Conservation (phyloP, 2,329 filamentous ascomycete species). For the Pestalotiopsis sp. region DNA sequence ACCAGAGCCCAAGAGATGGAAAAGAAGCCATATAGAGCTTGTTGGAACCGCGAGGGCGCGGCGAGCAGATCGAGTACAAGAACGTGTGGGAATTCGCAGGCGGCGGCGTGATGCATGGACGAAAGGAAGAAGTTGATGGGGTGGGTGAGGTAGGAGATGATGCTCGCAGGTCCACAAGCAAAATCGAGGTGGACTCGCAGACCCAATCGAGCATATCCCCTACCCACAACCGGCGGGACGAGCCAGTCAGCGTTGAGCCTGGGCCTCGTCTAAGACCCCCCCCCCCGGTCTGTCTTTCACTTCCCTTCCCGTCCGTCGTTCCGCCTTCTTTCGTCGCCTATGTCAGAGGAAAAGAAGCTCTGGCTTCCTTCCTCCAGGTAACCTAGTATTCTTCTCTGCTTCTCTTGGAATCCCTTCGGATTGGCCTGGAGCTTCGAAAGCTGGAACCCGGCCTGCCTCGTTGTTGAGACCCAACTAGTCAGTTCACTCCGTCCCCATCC, state of each 20-base stretch:
- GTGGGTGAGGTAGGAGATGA: constrained; percentile 10
- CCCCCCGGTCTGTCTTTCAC: constrained; percentile 12
- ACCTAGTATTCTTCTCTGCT: not conserved
- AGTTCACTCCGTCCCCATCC: not conserved
- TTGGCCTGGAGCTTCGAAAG: not conserved
- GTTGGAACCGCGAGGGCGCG: constrained; percentile 36
- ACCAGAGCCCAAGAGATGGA: constrained; percentile 18
- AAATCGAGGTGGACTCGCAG: constrained; percentile 10
- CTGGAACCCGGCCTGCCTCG: not conserved
- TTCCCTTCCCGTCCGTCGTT: constrained; percentile 11
- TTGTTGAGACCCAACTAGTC: not conserved
- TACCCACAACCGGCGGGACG: not conserved
- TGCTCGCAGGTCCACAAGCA: constrained; percentile 7
- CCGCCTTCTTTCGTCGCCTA: constrained; percentile 6
- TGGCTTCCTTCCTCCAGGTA: not conserved
- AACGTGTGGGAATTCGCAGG: constrained; percentile 46
- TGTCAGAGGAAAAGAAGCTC: not conserved
- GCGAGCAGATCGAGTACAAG: constrained; percentile 67
- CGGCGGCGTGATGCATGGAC: constrained; percentile 23
- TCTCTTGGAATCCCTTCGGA: not conserved
- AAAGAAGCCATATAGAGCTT: constrained; percentile 32
- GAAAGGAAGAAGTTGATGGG: constrained; percentile 14
- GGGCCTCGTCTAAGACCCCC: not conserved
- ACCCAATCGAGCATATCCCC: constrained; percentile 10
- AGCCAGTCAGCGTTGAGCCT: constrained; percentile 5